These are phyloP conservation scores for Sugiyamaella marilandica DNA, from an alignment of 805 yeast genomes.

Conservation along the genomic window DNA sequence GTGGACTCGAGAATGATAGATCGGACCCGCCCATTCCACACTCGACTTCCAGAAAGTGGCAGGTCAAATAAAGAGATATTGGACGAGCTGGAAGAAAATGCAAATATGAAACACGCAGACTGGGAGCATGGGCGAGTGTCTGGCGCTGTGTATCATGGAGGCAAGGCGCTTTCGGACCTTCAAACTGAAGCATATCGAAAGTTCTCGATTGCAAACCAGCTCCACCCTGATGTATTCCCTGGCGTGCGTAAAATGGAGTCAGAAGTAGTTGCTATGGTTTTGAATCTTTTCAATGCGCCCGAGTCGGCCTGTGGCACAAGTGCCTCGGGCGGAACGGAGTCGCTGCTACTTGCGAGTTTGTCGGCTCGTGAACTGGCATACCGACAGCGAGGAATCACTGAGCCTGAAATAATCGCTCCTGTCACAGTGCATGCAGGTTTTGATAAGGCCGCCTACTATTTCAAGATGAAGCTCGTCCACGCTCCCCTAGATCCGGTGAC, in stretches of 20 bases:
- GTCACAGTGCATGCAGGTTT: conserved; percentile 90
- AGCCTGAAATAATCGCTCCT: conserved; percentile 89
- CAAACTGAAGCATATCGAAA: conserved; percentile 73
- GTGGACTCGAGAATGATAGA: conserved; percentile 58
- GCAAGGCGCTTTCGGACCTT: conserved; percentile 63
- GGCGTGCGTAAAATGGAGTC: conserved; percentile 95
- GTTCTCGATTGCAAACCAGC: conserved; percentile 85
- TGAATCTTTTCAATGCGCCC: conserved; percentile 79
- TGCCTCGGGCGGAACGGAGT: conserved; percentile 95
- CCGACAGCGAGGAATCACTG: conserved; percentile 47
- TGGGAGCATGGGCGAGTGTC: conserved; percentile 86
- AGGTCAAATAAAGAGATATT: conserved; percentile 44
- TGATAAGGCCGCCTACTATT: conserved; percentile 87
- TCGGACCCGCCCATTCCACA: conserved; percentile 39
- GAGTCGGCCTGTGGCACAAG: conserved; percentile 70
- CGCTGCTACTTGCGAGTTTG: conserved; percentile 76
- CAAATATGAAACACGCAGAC: conserved; percentile 54
- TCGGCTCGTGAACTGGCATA: conserved; percentile 78
- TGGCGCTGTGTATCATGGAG: conserved; percentile 97
- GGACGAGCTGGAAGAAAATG: conserved; percentile 43
- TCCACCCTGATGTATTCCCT: conserved; percentile 96
- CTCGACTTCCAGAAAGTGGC: conserved; percentile 56
- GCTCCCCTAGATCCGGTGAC: conserved; percentile 69
- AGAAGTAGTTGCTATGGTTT: conserved; percentile 88
- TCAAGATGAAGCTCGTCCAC: conserved; percentile 76